These are phyloP conservation scores for Gilbertella persicaria DNA, from an alignment of 371 early-diverging fungal species.

Conservation along the genomic window DNA sequence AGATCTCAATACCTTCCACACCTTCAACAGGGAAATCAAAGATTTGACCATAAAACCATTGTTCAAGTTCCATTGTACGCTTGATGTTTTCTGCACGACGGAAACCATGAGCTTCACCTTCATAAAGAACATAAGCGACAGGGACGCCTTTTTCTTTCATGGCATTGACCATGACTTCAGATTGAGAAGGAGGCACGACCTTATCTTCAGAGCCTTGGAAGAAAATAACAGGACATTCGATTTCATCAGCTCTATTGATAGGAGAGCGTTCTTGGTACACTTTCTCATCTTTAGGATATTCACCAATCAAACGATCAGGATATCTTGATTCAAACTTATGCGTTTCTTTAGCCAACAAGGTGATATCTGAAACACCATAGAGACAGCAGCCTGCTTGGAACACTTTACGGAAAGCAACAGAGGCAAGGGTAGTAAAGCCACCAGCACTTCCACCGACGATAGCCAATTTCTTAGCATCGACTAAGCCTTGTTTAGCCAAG, in stretches of 20 bases:
- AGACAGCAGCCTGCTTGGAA: slow-evolving; percentile 71
- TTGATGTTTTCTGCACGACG: slow-evolving; percentile 51
- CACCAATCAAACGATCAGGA: slow-evolving; percentile 61
- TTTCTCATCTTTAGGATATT: slow-evolving; percentile 57
- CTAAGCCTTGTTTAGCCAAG: slow-evolving; percentile 58
- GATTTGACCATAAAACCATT: slow-evolving; percentile 56
- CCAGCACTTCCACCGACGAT: slow-evolving; percentile 76
- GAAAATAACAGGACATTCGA: slow-evolving; percentile 70
- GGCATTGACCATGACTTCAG: slow-evolving; percentile 72
- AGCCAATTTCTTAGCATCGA: slow-evolving; percentile 60
- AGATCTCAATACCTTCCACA: slow-evolving; percentile 45
- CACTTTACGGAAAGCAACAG: slow-evolving; percentile 71
- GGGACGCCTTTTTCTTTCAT: slow-evolving; percentile 60
- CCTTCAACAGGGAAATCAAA: slow-evolving; percentile 50
- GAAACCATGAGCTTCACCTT: slow-evolving; percentile 75
- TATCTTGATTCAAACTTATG: slow-evolving; percentile 81
- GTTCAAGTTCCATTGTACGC: slow-evolving; percentile 51
- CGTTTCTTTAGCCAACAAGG: slow-evolving; percentile 66
- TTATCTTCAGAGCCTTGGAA: slow-evolving; percentile 79
- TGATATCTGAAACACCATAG: slow-evolving; percentile 74
- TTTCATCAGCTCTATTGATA: slow-evolving; percentile 54
- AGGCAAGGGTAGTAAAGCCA: slow-evolving; percentile 71
- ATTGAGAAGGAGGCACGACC: slow-evolving; percentile 78
- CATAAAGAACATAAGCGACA: slow-evolving; percentile 70
- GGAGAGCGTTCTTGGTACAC: slow-evolving; percentile 65